Conservation (phyloP, 371 early-diverging fungal species). For the Paramicrosporidium saccamoebae region DNA sequence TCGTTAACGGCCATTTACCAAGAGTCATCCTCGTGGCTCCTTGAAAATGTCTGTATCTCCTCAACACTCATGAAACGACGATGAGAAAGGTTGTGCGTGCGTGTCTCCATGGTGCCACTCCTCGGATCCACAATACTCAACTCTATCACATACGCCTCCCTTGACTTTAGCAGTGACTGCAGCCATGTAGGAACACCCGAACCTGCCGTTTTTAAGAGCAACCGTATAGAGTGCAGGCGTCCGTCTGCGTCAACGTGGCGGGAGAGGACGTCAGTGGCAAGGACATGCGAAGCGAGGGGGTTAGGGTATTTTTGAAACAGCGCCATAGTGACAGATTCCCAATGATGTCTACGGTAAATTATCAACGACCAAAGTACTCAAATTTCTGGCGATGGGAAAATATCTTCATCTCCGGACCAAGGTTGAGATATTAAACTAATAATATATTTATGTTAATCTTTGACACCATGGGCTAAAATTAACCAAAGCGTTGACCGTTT, state of each 20-base stretch:
- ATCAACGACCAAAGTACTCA: too few relatives aligned
- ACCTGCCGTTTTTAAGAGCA: conserved; percentile 37
- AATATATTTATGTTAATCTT: too few relatives aligned
- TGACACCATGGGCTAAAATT: too few relatives aligned
- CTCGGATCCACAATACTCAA: conserved; percentile 47
- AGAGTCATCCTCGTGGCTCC: too few relatives aligned
- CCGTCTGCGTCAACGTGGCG: conserved; percentile 44
- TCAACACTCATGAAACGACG: conserved; percentile 64
- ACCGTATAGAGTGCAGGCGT: conserved; percentile 39
- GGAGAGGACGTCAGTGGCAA: conserved; percentile 60
- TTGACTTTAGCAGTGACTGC: conserved; percentile 13
- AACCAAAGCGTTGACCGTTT: too few relatives aligned
- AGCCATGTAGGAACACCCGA: not conserved
- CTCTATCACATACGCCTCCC: conserved; percentile 49
- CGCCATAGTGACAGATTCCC: conserved; percentile 53
- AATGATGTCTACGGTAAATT: conserved; percentile 16
- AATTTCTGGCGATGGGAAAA: too few relatives aligned
- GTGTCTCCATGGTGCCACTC: conserved; percentile 31
- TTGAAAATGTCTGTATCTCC: conserved; percentile 57
- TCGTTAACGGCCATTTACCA: too few relatives aligned
- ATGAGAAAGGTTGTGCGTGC: conserved; percentile 61
- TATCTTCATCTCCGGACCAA: too few relatives aligned
- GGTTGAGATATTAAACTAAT: too few relatives aligned
- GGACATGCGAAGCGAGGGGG: conserved; percentile 79
- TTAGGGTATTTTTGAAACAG: conserved; percentile 83